phyloP scores from a whole-genome alignment of 2,329 filamentous ascomycete species.

The Penicillium janthinellum region DNA sequence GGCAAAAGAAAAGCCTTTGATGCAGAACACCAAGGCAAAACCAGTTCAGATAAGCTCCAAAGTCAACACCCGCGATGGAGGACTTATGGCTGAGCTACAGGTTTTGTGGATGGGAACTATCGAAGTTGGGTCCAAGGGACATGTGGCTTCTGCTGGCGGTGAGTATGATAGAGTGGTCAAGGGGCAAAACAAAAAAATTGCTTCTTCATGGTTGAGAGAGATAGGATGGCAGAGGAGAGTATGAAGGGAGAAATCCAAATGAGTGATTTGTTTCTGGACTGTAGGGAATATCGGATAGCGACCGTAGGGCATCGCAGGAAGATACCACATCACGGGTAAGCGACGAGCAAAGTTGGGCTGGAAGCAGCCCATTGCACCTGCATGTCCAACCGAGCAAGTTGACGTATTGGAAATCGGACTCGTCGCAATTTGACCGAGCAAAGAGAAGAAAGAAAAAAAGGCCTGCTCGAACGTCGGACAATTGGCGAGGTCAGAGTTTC shows the following conservation, averaged over 20 bases:
- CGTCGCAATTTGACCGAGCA: conserved; percentile 8
- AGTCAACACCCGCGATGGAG: no score
- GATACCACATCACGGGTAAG: neutral
- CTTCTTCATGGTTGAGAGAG: no score
- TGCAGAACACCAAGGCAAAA: neutral
- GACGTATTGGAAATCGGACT: conserved; percentile 14
- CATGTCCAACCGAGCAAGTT: conserved; percentile 2
- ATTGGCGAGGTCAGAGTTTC: neutral
- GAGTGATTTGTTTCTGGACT: neutral
- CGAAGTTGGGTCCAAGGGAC: no score
- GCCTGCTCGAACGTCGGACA: neutral
- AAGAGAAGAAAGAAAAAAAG: neutral
- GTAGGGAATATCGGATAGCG: conserved; percentile 1
- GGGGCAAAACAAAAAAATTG: no score
- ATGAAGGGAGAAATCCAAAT: neutral
- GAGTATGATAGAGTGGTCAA: no score
- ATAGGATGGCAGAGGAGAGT: no score
- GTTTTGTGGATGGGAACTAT: no score
- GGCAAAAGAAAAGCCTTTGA: neutral
- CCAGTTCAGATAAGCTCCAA: no score
- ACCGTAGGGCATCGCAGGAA: neutral
- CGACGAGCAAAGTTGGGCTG: neutral
- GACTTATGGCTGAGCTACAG: no score
- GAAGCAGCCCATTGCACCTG: neutral
- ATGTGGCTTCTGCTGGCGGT: no score